Evolutionary conservation across 768 basidiomycete species (phyloP).

Genomic region (Collybiopsis confluens): DNA sequence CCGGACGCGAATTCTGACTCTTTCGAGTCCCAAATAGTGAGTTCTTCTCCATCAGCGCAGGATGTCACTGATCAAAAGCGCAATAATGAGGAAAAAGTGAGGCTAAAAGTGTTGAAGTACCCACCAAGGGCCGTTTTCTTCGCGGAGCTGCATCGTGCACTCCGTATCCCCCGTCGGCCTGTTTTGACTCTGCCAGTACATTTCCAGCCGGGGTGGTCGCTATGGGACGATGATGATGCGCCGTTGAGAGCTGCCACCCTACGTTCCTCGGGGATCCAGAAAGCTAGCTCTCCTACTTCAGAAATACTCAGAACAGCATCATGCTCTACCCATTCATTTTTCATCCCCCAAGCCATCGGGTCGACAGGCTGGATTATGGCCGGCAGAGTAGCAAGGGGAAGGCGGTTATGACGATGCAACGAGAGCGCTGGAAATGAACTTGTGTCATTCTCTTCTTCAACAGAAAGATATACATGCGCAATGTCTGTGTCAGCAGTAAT

Average conservation of each 20-base stretch:
- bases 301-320: slow-evolving; percentile 82
- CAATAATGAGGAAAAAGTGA: slow-evolving; percentile 8
- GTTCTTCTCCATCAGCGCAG: slow-evolving; percentile 58
- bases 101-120: slow-evolving; percentile 16
- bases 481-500: slow-evolving; percentile 60
- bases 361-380: slow-evolving; percentile 73
- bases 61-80: slow-evolving; percentile 48
- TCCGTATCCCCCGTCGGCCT: slow-evolving; percentile 56
- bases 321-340: slow-evolving; percentile 43
- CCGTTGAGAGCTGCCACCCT: slow-evolving; percentile 11
- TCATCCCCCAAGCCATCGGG: slow-evolving; percentile 78
- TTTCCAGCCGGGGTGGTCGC: slow-evolving; percentile 42
- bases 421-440: slow-evolving; percentile 21
- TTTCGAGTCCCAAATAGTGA: slow-evolving; percentile 96
- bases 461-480: slow-evolving; percentile 46
- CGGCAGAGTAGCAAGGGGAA: slow-evolving; percentile 49
- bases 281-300: slow-evolving; percentile 72
- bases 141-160: slow-evolving; percentile 82
- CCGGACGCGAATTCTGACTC: slow-evolving; percentile 92
- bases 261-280: slow-evolving; percentile 69
- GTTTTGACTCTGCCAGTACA: slow-evolving; percentile 76
- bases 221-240: slow-evolving; percentile 6
- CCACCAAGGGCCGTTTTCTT: slow-evolving; percentile 88
- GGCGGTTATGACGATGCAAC: slow-evolving; percentile 42
- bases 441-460: slow-evolving; percentile 7